These are phyloP conservation scores for Barbatosphaeria neglecta DNA, from an alignment of 495 filamentous ascomycete genomes.

Conservation along the genomic window DNA sequence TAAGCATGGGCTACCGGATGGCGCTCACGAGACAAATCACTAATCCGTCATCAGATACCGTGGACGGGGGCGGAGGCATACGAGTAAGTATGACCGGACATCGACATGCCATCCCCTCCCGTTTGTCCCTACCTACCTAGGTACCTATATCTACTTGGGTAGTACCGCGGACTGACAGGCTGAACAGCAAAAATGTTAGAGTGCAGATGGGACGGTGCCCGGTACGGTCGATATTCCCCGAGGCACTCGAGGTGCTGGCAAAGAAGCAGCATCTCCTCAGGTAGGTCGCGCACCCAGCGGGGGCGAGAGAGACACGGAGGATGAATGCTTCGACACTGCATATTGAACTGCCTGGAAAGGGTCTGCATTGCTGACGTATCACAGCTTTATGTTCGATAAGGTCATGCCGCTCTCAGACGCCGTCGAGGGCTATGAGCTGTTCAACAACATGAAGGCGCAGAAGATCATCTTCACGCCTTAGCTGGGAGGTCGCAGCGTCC, in stretches of 20 bases:
- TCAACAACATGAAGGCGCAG: conserved; percentile 85
- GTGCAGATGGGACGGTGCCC: conserved; percentile 94
- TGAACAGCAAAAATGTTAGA: conserved; percentile 61
- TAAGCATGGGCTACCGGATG: conserved; percentile 15
- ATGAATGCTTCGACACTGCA: conserved; percentile 1
- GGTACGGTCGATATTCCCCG: conserved; percentile 69
- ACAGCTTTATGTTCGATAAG: conserved; percentile 85
- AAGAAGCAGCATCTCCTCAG: conserved; percentile 71
- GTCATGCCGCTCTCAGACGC: conserved; percentile 82
- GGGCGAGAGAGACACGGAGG: conserved; percentile 1
- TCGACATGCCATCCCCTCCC: too few relatives aligned
- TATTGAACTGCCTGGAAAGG: conserved; percentile 4
- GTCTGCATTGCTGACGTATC: not conserved
- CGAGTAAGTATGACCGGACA: conserved; percentile 29
- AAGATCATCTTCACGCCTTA: conserved; percentile 58
- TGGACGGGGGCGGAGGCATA: conserved; percentile 78
- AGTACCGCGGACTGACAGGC: not conserved
- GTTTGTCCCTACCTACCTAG: too few relatives aligned
- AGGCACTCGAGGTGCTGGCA: conserved; percentile 66
- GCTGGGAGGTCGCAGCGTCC: not conserved
- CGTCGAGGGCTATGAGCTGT: conserved; percentile 80
- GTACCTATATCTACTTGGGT: too few relatives aligned
- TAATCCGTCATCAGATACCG: conserved; percentile 50
- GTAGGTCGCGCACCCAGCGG: too few relatives aligned
- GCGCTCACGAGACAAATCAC: not conserved